Evolutionary conservation across 495 filamentous ascomycete species (phyloP), one percentile per base, ranked within the genome.

Genomic region (Neurospora tetrasperma): DNA sequence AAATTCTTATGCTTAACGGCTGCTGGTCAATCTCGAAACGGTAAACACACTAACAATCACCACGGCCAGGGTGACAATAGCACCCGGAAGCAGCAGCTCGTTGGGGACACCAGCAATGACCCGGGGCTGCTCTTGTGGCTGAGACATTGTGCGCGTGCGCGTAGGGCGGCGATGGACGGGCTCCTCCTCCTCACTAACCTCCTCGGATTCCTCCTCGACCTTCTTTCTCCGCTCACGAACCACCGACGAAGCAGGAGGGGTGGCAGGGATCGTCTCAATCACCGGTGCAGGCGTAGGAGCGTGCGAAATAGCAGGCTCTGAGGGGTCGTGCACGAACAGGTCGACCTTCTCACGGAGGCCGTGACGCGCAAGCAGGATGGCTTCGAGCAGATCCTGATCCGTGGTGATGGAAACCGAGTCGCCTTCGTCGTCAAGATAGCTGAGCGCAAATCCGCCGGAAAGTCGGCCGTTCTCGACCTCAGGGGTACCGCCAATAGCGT

Each of bases 331-430:
- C 70, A 99, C 94, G 77, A 97, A 98, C 12, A 99, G 85, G 75
- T 99, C 95, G 41, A 99, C 96, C 86, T 98, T 99, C 72, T 97
- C 95, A 44, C 88, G 89, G 71, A 84, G 89, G 66, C 88, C 86
- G 18, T 90, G 91, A 66, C 92, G 90, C 3, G 96, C 91, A 39
- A 98, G 88, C 14, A 89, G 83, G 73, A 99, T 94, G 5, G 96
- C 94, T 80, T 99, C 96, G 4, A 95, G 80, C 44, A 99, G 88
- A 79, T 99, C 96, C 72, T 92, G 90, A 78, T 98, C 94, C 0
- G 94, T 98, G 38, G 96, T 99, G 80, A 99, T 96, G 68, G 94
- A 97, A 27, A 99, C 96, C 10, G 95, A 94, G 78, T 99, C 96
- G 46, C 96, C 96, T 77, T 99, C 96, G 75, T 98, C 94, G 80